Conservation (phyloP, 225 moss, liverwort and hornwort genomes). For the Ulota crispa region DNA sequence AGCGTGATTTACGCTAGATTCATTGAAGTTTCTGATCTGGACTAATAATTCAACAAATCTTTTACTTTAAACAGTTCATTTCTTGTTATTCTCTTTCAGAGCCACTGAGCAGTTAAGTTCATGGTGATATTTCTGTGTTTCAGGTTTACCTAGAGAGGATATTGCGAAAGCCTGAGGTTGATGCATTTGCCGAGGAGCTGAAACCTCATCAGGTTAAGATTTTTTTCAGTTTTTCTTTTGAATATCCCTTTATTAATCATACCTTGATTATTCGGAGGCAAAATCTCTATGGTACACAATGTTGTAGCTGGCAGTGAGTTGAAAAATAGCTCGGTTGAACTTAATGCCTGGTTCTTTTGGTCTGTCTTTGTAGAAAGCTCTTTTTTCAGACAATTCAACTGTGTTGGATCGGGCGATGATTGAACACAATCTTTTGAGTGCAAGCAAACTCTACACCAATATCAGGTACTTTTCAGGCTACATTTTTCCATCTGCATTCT, state of each 20-base stretch:
- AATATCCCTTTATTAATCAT: neutral
- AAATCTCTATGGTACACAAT: neutral
- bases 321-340: neutral
- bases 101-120: neutral
- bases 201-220: slow-evolving; percentile 88
- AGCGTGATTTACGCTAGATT: slow-evolving; percentile 7
- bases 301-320: slow-evolving; percentile 1
- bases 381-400: slow-evolving; percentile 89
- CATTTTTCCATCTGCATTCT: slow-evolving; percentile 5
- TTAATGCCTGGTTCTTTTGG: slow-evolving; percentile 7
- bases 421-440: slow-evolving; percentile 97
- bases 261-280: neutral
- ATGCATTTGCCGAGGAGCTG: slow-evolving; percentile 90
- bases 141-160: slow-evolving; percentile 97
- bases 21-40: neutral
- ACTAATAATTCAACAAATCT: neutral
- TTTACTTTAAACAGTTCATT: neutral
- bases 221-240: slow-evolving; percentile 5
- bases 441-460: slow-evolving; percentile 97
- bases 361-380: slow-evolving; percentile 74
- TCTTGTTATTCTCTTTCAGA: slow-evolving; percentile 5
- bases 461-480: slow-evolving; percentile 64
- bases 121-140: slow-evolving; percentile 19
- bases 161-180: slow-evolving; percentile 95
- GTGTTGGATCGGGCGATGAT: slow-evolving; percentile 99